phyloP scores from a whole-genome alignment of 23 red algal genomes.

The Gracilaria domingensis region DNA sequence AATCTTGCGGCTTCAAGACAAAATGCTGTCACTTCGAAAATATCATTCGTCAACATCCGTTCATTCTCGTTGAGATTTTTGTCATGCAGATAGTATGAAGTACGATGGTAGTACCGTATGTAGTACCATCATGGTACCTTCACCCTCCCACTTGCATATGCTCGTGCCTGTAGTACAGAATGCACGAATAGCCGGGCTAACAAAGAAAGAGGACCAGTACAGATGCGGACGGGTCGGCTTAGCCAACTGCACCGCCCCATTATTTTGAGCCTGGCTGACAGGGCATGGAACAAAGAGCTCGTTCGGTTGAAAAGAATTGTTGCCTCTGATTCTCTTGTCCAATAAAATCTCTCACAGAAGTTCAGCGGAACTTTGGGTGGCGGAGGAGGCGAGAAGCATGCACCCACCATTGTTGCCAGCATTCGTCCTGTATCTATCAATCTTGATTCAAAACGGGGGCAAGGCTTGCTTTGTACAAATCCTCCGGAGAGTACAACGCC shows the following conservation, averaged over 20 bases:
- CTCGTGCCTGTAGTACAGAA: not conserved
- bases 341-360: not conserved
- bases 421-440: not conserved
- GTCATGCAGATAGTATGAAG: too few species aligned
- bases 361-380: not conserved
- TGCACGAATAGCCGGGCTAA: not conserved
- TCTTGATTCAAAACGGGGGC: too few species aligned
- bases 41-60: too few species aligned
- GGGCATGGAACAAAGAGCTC: not conserved
- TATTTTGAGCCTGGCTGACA: not conserved
- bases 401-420: slow-evolving; percentile 1
- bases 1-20: too few species aligned
- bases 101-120: too few species aligned
- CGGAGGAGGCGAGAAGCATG: not conserved
- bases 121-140: too few species aligned
- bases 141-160: not conserved
- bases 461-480: not conserved
- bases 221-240: not conserved
- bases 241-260: not conserved
- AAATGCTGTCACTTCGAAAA: too few species aligned
- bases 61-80: too few species aligned
- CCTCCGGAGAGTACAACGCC: not conserved
- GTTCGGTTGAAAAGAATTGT: not conserved
- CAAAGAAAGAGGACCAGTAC: not conserved
- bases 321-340: not conserved